Percentiles rank a stretch among this genome's conserved stretches.
These are phyloP conservation scores for Cladosporium cucumerinum DNA, from an alignment of 2,329 filamentous ascomycete species.

Conservation along the genomic window DNA sequence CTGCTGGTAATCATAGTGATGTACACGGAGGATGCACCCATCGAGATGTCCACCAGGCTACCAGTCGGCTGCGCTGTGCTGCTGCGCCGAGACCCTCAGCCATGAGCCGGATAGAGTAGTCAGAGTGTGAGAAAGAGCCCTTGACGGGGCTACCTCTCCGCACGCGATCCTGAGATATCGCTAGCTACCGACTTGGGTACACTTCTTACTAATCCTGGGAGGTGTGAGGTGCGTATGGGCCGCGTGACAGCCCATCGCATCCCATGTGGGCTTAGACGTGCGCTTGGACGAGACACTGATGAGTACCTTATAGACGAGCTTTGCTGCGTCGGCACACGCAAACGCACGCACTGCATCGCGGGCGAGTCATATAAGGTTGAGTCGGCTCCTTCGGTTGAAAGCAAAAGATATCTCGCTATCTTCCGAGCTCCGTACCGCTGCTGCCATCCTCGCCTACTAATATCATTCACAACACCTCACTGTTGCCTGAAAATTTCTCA, in stretches of 20 bases:
- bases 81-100: conserved; percentile 2
- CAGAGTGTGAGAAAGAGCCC: conserved; percentile 1
- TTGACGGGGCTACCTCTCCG: background rate
- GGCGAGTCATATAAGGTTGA: conserved; percentile 7
- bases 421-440: background rate
- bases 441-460: background rate
- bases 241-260: conserved; percentile 12
- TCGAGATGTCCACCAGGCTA: background rate
- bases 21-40: background rate
- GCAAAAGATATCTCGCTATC: background rate
- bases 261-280: conserved; percentile 3
- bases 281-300: conserved; percentile 14
- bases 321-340: conserved; percentile 10
- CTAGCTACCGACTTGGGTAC: background rate
- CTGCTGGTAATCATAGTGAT: background rate
- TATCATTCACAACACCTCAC: background rate
- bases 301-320: conserved; percentile 15
- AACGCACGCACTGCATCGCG: background rate
- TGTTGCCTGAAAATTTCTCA: background rate
- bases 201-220: background rate
- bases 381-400: background rate
- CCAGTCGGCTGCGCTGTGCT: background rate
- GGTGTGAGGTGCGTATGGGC: conserved; percentile 4
- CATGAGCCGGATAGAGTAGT: conserved; percentile 13
- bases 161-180: background rate